These are phyloP conservation scores for Stephanodiscus triporus DNA, from an alignment of 108 stramenopile species.

Conservation along the genomic window DNA sequence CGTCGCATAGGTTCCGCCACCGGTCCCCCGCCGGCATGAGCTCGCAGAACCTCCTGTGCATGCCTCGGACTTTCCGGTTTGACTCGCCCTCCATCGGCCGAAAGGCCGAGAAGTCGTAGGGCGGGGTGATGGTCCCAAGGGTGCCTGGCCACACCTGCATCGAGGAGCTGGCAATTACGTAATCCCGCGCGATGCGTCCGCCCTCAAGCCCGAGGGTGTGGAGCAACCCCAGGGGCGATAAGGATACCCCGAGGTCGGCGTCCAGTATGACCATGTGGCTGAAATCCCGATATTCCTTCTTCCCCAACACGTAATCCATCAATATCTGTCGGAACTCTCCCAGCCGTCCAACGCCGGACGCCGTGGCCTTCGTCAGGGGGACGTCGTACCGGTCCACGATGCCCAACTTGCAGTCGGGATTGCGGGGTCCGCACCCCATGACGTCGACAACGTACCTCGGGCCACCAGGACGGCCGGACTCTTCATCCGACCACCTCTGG, in stretches of 20 bases:
- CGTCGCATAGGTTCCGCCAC: conserved; percentile 60
- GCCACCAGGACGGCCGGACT: conserved; percentile 2
- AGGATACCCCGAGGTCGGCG: conserved; percentile 47
- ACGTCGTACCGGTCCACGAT: conserved; percentile 52
- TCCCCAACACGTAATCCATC: conserved; percentile 39
- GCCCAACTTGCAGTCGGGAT: conserved; percentile 48
- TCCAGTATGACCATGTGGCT: conserved; percentile 56
- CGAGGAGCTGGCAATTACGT: conserved; percentile 44
- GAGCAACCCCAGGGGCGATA: conserved; percentile 48
- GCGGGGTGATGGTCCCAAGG: conserved; percentile 47
- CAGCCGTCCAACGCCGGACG: conserved; percentile 48
- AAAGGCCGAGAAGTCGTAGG: conserved; percentile 60
- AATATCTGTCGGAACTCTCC: conserved; percentile 55
- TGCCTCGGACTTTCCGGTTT: conserved; percentile 28
- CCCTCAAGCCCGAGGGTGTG: conserved; percentile 47
- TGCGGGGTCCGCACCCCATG: conserved; percentile 44
- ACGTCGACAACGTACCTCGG: conserved; percentile 42
- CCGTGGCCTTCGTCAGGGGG: conserved; percentile 24
- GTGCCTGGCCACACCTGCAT: conserved; percentile 52
- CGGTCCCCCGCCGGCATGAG: conserved; percentile 51
- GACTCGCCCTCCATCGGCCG: conserved; percentile 22
- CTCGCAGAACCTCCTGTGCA: conserved; percentile 52
- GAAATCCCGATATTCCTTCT: conserved; percentile 40
- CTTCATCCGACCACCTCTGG: conserved; percentile 37
- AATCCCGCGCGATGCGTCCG: conserved; percentile 21